phyloP scores from a whole-genome alignment of 2,329 filamentous ascomycete genomes.

The Penicillium sp. region DNA sequence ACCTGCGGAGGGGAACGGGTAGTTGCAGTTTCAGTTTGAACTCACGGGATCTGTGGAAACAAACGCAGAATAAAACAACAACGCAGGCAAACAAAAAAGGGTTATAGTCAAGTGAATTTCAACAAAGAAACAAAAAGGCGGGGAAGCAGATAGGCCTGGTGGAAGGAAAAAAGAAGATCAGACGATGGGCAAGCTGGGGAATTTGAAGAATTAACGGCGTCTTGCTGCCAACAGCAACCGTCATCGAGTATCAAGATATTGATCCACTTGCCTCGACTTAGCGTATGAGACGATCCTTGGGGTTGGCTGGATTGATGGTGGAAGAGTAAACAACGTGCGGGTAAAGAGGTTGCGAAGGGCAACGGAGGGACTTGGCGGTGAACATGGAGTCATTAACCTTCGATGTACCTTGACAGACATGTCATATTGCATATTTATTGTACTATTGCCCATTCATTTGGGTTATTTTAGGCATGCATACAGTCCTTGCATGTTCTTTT shows the following conservation, averaged over 20 bases:
- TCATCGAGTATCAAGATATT: conserved; percentile 23
- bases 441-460: conserved; percentile 3
- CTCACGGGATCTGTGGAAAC: conserved; percentile 22
- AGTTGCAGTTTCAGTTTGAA: conserved; percentile 17
- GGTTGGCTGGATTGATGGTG: conserved; percentile 28
- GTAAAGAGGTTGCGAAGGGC: conserved; percentile 33
- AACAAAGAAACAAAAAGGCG: conserved; percentile 9
- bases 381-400: conserved; percentile 11
- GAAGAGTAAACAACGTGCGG: conserved; percentile 35
- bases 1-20: conserved; percentile 10
- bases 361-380: conserved; percentile 28
- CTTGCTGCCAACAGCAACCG: conserved; percentile 25
- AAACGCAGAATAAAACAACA: conserved; percentile 16
- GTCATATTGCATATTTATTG: conserved; percentile 11
- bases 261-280: conserved; percentile 22
- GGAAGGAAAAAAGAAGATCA: conserved; percentile 17
- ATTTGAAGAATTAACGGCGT: conserved; percentile 27
- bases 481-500: conserved; percentile 3
- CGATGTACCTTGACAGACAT: background rate
- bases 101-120: background rate
- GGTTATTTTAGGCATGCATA: background rate
- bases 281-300: conserved; percentile 22
- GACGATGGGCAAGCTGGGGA: conserved; percentile 18
- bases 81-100: conserved; percentile 7
- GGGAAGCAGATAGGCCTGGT: conserved; percentile 4